Conservation (phyloP, 495 filamentous ascomycete species). For the Hypoxylon rickii region DNA sequence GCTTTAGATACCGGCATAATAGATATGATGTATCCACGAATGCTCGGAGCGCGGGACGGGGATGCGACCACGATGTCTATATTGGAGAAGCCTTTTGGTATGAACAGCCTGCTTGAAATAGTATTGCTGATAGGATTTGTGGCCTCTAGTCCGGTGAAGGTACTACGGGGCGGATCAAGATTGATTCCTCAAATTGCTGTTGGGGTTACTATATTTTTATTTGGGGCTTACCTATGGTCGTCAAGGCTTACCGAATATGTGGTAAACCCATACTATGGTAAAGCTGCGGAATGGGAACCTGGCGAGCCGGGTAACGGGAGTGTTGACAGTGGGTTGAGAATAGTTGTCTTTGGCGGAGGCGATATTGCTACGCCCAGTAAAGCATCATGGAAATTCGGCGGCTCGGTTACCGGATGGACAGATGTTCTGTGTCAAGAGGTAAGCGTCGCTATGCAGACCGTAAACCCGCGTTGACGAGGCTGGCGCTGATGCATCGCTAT, state of each 20-base stretch:
- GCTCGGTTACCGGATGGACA: constrained; percentile 29
- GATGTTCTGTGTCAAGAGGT: constrained; percentile 36
- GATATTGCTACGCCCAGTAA: constrained; percentile 36
- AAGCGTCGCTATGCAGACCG: not conserved
- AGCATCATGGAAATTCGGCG: constrained; percentile 8
- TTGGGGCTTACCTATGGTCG: constrained; percentile 27
- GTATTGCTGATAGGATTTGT: constrained; percentile 7
- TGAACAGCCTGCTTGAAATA: constrained; percentile 9
- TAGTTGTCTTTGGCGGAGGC: constrained; percentile 42
- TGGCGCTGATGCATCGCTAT: constrained; percentile 11
- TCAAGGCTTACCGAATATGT: constrained; percentile 9
- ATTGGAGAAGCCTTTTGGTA: constrained; percentile 1
- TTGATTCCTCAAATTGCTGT: constrained; percentile 31
- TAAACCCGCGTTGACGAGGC: not conserved
- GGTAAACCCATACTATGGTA: constrained; percentile 4
- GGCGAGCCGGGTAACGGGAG: constrained; percentile 6
- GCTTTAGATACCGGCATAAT: not conserved
- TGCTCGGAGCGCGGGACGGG: not conserved
- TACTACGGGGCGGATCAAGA: constrained; percentile 35
- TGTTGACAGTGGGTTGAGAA: constrained; percentile 25
- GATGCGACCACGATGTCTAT: constrained; percentile 2
- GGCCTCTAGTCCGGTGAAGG: constrained; percentile 8
- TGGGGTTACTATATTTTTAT: constrained; percentile 23
- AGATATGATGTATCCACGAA: not conserved
- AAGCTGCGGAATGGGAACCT: constrained; percentile 23